Evolutionary conservation across 2,329 filamentous ascomycete species (phyloP), one percentile per base, ranked within the genome.

Genomic region (Alternaria gaisen): DNA sequence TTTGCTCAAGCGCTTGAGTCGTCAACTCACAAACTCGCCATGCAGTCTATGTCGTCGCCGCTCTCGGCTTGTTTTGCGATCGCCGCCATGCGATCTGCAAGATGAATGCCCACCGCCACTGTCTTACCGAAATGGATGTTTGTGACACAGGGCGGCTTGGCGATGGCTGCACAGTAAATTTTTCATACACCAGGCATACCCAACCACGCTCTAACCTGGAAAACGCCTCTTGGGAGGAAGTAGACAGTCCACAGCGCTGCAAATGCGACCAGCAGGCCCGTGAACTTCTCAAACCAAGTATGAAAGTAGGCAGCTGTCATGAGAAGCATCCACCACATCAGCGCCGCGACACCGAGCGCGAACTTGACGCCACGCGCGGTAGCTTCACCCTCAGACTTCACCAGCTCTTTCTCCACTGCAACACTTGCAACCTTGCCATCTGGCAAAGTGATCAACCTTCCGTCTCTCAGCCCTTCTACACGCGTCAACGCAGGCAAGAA

Each of bases 251-350:
- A 83, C 16, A 85, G 66, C 9, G 78, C 80, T 14, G 65, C 65
- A 63, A 83, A 83, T 1, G 82, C 83, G 22, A 84, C 82, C n/a
- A 82, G 22, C 53, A 84, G 68, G 0, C 83, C 83, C 16, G 83
- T 84, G 53, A 83, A 81, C 90, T 98, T 99, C 83, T 99, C 95
- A 72, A 96, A 90, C 94, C 94, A 98, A 0, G 95, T 99, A 79
- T 99, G 95, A 74, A 99, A 99, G 84, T 94, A 99, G 40, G 96
- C 94, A 3, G 94, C 94, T 41, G 95, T 99, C 95, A 99, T 99
- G 63, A 98, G 84, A 76, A 99, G 80, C 95, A 99, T 99, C 92
- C 95, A 98, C 83, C 90, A 87, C 74, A 90, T 92, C 74, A 97
- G 72, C 0, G 80, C 88, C 18, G 91, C 85, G 26, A 97, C 87